Percentiles rank a stretch among this genome's conserved stretches.
Evolutionary conservation across 805 yeast species (phyloP).

Genomic region (Ogataea naganishii): DNA sequence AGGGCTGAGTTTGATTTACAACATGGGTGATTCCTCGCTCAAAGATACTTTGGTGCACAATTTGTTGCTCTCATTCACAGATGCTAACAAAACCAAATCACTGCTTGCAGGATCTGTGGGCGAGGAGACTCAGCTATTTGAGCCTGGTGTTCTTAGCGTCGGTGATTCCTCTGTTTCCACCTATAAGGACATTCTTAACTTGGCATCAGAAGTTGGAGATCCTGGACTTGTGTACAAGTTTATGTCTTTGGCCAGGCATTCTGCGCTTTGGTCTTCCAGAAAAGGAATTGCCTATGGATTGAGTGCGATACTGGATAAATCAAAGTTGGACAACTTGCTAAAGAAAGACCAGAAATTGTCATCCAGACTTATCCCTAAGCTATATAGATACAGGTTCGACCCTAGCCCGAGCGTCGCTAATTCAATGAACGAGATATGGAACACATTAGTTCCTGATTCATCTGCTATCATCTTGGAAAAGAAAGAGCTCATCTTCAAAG

Average conservation of each 20-base stretch:
- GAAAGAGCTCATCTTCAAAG: slow-evolving; percentile 52
- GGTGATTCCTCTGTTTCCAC: slow-evolving; percentile 85
- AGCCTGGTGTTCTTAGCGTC: slow-evolving; percentile 70
- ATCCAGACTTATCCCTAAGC: slow-evolving; percentile 62
- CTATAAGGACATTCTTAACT: slow-evolving; percentile 76
- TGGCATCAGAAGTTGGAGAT: slow-evolving; percentile 94
- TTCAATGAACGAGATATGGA: slow-evolving; percentile 90
- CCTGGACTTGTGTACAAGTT: slow-evolving; percentile 90
- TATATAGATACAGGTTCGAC: slow-evolving; percentile 79
- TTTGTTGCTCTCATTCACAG: slow-evolving; percentile 70
- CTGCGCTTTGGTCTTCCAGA: slow-evolving; percentile 86
- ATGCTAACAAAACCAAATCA: slow-evolving; percentile 38
- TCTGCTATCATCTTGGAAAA: slow-evolving; percentile 43
- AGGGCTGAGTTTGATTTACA: slow-evolving; percentile 78
- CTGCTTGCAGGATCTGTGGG: slow-evolving; percentile 60
- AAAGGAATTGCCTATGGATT: slow-evolving; percentile 93
- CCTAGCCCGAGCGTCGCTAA: slow-evolving; percentile 67
- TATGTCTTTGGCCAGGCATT: slow-evolving; percentile 83
- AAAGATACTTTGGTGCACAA: slow-evolving; percentile 69
- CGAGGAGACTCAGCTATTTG: slow-evolving; percentile 77
- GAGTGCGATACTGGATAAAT: slow-evolving; percentile 74
- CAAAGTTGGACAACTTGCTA: slow-evolving; percentile 59
- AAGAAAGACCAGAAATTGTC: slow-evolving; percentile 46
- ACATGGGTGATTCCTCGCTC: slow-evolving; percentile 57
- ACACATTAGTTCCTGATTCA: slow-evolving; percentile 49